Percentiles rank a stretch among this genome's conserved stretches.
Evolutionary conservation across 2,329 filamentous ascomycete genomes (phyloP).

Genomic region (Calonectria hongkongensis): DNA sequence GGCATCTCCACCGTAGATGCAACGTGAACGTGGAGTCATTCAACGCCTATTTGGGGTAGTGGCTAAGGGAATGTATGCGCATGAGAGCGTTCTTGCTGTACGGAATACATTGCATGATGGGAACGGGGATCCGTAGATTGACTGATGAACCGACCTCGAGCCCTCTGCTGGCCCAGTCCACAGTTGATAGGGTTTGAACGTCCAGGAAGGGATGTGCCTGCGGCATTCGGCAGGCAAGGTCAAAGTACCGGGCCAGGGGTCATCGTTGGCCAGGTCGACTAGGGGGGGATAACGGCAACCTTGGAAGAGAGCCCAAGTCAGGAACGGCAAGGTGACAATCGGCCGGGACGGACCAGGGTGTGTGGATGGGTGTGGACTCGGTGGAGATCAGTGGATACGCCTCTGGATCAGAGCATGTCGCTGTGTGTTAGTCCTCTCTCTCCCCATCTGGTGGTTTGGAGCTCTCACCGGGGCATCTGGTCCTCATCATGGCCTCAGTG

Average conservation of each 20-base stretch:
- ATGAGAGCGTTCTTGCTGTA: slow-evolving; percentile 30
- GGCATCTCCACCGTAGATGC: slow-evolving; percentile 39
- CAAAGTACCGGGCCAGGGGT: slow-evolving; percentile 45
- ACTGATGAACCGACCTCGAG: slow-evolving; percentile 34
- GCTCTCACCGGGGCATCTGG: slow-evolving; percentile 22
- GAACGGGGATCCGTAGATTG: slow-evolving; percentile 31
- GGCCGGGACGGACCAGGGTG: slow-evolving; percentile 53
- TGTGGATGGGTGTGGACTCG: slow-evolving; percentile 44
- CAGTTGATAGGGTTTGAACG: slow-evolving; percentile 33
- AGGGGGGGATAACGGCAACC: slow-evolving; percentile 39
- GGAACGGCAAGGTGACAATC: slow-evolving; percentile 54
- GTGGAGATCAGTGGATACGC: slow-evolving; percentile 42
- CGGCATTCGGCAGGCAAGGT: slow-evolving; percentile 39
- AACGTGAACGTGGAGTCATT: slow-evolving; percentile 36
- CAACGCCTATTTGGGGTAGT: slow-evolving; percentile 31
- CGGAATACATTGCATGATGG: slow-evolving; percentile 27
- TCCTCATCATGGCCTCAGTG: slow-evolving; percentile 31
- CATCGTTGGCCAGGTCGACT: slow-evolving; percentile 31
- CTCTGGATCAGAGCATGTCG: slow-evolving; percentile 25
- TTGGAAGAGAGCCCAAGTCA: slow-evolving; percentile 51
- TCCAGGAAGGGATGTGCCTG: slow-evolving; percentile 28
- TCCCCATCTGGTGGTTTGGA: slow-evolving; percentile 20
- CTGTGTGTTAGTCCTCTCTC: slow-evolving; percentile 28
- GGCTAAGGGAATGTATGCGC: slow-evolving; percentile 12
- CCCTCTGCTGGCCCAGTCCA: slow-evolving; percentile 21